phyloP scores from a whole-genome alignment of 768 basidiomycete genomes.

The Austroboletus festivus region DNA sequence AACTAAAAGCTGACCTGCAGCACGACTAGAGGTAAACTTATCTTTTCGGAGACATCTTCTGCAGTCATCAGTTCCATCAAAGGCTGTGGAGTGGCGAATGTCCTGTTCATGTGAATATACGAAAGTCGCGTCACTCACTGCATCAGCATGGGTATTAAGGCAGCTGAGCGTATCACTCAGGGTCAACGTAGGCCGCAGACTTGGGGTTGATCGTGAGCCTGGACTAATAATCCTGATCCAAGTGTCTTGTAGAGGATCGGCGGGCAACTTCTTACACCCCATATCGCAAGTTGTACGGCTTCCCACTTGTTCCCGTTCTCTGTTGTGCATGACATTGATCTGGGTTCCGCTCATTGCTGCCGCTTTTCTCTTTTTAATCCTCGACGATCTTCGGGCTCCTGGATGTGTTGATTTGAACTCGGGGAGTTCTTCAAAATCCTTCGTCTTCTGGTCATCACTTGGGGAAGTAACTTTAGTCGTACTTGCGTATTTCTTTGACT shows the following conservation, averaged over 20 bases:
- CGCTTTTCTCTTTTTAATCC: slow-evolving; percentile 14
- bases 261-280: neutral
- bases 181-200: neutral
- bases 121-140: slow-evolving; percentile 9
- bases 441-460: neutral
- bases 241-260: neutral
- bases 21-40: neutral
- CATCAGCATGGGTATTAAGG: neutral
- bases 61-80: neutral
- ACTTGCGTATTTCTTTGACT: slow-evolving; percentile 33
- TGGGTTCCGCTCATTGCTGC: slow-evolving; percentile 1
- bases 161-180: neutral
- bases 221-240: no score
- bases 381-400: slow-evolving; percentile 16
- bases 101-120: neutral
- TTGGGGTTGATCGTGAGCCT: neutral
- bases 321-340: slow-evolving; percentile 30
- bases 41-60: neutral
- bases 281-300: neutral
- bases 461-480: slow-evolving; percentile 35
- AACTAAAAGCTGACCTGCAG: slow-evolving; percentile 15
- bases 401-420: slow-evolving; percentile 3
- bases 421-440: slow-evolving; percentile 36
- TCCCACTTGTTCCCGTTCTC: slow-evolving; percentile 3
- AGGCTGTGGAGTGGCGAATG: slow-evolving; percentile 2